These are phyloP conservation scores for Lentithecium fluviatile DNA, from an alignment of 495 filamentous ascomycete species.

Conservation along the genomic window DNA sequence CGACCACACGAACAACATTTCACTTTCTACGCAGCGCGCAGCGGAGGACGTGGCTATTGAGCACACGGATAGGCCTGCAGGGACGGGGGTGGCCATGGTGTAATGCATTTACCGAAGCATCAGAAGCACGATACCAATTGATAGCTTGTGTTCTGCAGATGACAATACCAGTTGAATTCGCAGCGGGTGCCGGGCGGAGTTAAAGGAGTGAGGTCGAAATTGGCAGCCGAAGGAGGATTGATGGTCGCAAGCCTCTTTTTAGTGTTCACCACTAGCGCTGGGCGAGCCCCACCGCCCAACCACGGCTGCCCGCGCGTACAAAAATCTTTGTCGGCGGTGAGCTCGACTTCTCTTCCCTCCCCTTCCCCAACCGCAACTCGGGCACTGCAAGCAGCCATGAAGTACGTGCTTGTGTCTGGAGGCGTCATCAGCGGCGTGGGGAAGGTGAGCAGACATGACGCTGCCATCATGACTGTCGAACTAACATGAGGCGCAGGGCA, in stretches of 20 bases:
- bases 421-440: conserved; percentile 76
- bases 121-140: conserved; percentile 33
- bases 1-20: conserved; percentile 23
- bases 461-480: background rate
- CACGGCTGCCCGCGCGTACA: no score
- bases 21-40: background rate
- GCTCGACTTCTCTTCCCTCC: conserved; percentile 31
- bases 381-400: conserved; percentile 57
- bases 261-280: background rate
- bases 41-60: background rate
- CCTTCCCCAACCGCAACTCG: conserved; percentile 35
- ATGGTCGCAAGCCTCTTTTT: conserved; percentile 19
- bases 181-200: background rate
- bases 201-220: conserved; percentile 29
- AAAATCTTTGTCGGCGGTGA: background rate
- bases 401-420: conserved; percentile 81
- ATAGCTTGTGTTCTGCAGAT: conserved; percentile 8
- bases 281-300: background rate
- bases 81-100: conserved; percentile 3
- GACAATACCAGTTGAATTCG: background rate
- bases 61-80: background rate
- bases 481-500: conserved; percentile 52
- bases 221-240: background rate
- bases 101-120: conserved; percentile 31
- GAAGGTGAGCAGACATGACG: conserved; percentile 39